A percentile compares a stretch with the other conserved stretches of the same genome.
These are phyloP conservation scores for Spongospora subterranea DNA, from an alignment of 208 protist species.

Conservation along the genomic window DNA sequence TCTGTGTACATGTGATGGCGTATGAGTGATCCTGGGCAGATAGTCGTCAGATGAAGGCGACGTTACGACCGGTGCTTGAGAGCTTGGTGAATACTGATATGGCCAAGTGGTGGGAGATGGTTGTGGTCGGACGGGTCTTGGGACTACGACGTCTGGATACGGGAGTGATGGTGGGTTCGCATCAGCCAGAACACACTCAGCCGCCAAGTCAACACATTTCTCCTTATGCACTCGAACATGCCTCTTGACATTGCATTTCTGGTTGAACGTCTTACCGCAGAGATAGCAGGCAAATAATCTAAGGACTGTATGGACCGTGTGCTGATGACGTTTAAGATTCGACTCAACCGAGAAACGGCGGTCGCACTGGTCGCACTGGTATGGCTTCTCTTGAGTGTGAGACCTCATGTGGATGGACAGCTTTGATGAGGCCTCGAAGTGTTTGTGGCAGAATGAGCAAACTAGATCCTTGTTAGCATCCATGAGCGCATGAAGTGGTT, in stretches of 20 bases:
- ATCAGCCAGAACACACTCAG: too few species aligned
- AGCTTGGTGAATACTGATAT: too few species aligned
- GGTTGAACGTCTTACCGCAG: conserved; percentile 54
- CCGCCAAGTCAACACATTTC: too few species aligned
- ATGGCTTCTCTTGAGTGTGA: conserved; percentile 51
- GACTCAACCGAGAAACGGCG: conserved; percentile 25
- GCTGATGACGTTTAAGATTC: conserved; percentile 23
- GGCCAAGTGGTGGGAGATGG: too few species aligned
- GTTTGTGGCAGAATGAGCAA: background rate
- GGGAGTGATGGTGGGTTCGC: too few species aligned
- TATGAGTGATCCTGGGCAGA: too few species aligned
- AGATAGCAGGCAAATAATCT: background rate
- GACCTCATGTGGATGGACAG: conserved; percentile 19
- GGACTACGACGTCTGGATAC: too few species aligned
- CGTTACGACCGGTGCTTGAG: too few species aligned
- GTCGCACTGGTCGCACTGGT: conserved; percentile 29
- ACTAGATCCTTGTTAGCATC: background rate
- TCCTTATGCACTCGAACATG: background rate
- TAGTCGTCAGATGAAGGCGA: too few species aligned
- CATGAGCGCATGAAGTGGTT: too few species aligned
- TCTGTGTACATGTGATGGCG: too few species aligned
- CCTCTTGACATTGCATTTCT: conserved; percentile 52
- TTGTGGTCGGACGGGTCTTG: too few species aligned
- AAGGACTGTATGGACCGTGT: background rate
- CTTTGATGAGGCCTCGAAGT: conserved; percentile 37